These are phyloP conservation scores for Apiospora saccharicola DNA, from an alignment of 2,329 filamentous ascomycete genomes.

Conservation along the genomic window DNA sequence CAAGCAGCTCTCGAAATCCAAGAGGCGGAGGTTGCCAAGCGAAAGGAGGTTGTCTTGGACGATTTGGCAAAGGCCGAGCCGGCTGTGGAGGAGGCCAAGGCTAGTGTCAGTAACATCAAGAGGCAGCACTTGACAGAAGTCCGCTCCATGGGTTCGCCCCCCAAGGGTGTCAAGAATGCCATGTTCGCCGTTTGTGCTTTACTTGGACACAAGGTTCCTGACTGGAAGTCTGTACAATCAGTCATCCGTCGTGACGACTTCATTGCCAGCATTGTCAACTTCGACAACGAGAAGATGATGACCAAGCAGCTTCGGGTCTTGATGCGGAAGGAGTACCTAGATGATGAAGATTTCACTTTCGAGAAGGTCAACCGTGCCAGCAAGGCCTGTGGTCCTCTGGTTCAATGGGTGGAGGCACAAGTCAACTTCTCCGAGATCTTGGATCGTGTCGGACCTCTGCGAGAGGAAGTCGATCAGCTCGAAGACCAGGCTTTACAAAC, in stretches of 20 bases:
- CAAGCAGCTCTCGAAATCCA: conserved; percentile 88
- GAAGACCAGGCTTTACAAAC: conserved; percentile 91
- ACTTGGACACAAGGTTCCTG: conserved; percentile 86
- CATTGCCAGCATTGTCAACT: conserved; percentile 96
- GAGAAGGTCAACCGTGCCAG: conserved; percentile 96
- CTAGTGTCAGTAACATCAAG: conserved; percentile 98
- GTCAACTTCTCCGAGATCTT: conserved; percentile 98
- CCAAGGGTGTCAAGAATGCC: conserved; percentile 87
- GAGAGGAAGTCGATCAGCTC: conserved; percentile 86
- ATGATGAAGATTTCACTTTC: conserved; percentile 93
- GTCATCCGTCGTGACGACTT: conserved; percentile 95
- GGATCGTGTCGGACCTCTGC: conserved; percentile 89
- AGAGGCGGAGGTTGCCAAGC: conserved; percentile 83
- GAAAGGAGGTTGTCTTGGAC: conserved; percentile 82
- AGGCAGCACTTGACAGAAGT: conserved; percentile 97
- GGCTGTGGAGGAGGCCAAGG: conserved; percentile 89
- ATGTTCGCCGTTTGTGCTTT: conserved; percentile 96
- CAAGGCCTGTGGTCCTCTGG: conserved; percentile 94
- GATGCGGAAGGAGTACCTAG: conserved; percentile 93
- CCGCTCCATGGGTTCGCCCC: conserved; percentile 93
- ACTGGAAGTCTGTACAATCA: conserved; percentile 83
- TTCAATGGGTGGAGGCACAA: conserved; percentile 96
- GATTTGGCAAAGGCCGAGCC: conserved; percentile 93
- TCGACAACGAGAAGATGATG: conserved; percentile 96
- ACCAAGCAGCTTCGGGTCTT: conserved; percentile 80